A percentile compares a stretch with the other conserved stretches of the same genome.
phyloP scores from a whole-genome alignment of 768 basidiomycete genomes.

The Lactifluus piperatus region DNA sequence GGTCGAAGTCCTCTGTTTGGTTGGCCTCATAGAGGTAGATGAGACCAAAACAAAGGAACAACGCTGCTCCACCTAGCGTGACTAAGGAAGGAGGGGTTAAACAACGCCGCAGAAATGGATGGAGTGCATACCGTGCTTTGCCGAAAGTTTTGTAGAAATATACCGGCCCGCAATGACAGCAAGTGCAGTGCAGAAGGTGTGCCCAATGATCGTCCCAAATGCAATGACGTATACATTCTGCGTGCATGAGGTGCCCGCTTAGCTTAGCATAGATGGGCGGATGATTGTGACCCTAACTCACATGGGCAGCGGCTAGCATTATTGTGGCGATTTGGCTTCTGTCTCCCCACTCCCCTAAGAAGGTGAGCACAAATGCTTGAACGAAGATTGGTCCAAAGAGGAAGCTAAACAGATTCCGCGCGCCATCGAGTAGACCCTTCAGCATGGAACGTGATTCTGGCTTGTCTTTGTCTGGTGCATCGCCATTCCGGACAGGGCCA shows the following conservation, averaged over 20 bases:
- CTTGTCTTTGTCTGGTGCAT: conserved; percentile 15
- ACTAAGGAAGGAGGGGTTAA: conserved; percentile 8
- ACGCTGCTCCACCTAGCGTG: conserved; percentile 17
- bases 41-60: conserved; percentile 19
- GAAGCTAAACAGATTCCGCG: conserved; percentile 74
- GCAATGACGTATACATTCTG: conserved; percentile 92
- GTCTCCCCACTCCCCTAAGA: conserved; percentile 99
- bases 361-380: conserved; percentile 90
- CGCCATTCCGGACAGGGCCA: conserved; percentile 22
- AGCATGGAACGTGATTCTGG: conserved; percentile 18
- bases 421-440: conserved; percentile 43
- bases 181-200: conserved; percentile 75
- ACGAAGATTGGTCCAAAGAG: conserved; percentile 90
- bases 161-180: conserved; percentile 93
- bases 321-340: conserved; percentile 96
- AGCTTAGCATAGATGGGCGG: conserved; percentile 14
- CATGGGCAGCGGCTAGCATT: conserved; percentile 90
- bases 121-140: conserved; percentile 70
- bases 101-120: neutral
- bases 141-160: conserved; percentile 88
- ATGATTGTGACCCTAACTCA: conserved; percentile 29
- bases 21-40: conserved; percentile 17
- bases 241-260: conserved; percentile 4
- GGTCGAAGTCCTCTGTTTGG: conserved; percentile 14
- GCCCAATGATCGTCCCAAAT: conserved; percentile 83